These are phyloP conservation scores for Parmelia sp. DNA, from an alignment of 495 filamentous ascomycete genomes.

Conservation along the genomic window DNA sequence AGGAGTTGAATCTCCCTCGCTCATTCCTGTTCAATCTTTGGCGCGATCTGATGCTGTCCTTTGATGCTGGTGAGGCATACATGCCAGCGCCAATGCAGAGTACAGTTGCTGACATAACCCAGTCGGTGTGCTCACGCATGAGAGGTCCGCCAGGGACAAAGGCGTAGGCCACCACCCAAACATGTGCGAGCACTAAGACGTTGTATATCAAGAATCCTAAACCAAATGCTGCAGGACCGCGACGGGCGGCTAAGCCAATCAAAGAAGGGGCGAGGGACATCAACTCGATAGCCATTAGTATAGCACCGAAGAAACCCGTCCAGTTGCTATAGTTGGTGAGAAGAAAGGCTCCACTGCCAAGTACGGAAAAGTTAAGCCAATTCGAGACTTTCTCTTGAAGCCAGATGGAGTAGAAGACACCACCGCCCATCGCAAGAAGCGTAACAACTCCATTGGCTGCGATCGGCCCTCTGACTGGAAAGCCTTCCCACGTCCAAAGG, in stretches of 20 bases:
- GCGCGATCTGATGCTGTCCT: constrained; percentile 27
- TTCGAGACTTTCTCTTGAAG: constrained; percentile 60
- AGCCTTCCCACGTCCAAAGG: constrained; percentile 98
- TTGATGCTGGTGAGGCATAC: constrained; percentile 53
- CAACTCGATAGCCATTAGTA: constrained; percentile 69
- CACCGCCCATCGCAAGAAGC: constrained; percentile 77
- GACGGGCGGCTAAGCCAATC: constrained; percentile 65
- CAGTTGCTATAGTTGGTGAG: constrained; percentile 76
- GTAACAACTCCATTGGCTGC: constrained; percentile 82
- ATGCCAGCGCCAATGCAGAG: constrained; percentile 78
- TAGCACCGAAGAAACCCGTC: constrained; percentile 83
- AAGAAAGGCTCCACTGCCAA: constrained; percentile 69
- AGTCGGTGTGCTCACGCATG: constrained; percentile 91
- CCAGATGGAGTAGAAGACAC: constrained; percentile 72
- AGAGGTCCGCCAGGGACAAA: constrained; percentile 97
- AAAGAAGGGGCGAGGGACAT: constrained; percentile 76
- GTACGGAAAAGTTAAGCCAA: constrained; percentile 77
- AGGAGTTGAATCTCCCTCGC: constrained; percentile 54
- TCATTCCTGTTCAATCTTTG: constrained; percentile 34
- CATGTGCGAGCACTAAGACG: constrained; percentile 84
- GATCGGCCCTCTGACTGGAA: constrained; percentile 82
- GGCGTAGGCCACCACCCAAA: constrained; percentile 98
- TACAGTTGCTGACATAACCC: constrained; percentile 85
- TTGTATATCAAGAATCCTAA: constrained; percentile 86
- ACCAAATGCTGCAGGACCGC: constrained; percentile 73